Conservation (phyloP, 2,329 filamentous ascomycete species). For the Penicillium thymicola region DNA sequence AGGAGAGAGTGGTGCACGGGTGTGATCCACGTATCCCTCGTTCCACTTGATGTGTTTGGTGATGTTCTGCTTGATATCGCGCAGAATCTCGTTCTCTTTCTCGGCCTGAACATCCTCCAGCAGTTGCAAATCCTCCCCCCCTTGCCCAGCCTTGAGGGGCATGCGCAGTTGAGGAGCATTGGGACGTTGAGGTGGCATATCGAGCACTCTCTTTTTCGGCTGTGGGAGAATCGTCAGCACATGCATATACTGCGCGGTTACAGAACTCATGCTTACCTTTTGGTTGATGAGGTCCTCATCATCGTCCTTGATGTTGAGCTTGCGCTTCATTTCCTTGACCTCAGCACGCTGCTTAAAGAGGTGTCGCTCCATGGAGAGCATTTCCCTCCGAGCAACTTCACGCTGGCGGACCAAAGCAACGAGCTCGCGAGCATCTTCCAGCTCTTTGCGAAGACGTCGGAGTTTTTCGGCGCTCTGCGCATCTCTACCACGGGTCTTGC, state of each 20-base stretch:
- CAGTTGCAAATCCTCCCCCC: conserved; percentile 75
- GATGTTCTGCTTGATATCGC: conserved; percentile 81
- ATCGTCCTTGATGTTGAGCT: conserved; percentile 83
- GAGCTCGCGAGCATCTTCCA: conserved; percentile 82
- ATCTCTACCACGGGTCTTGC: conserved; percentile 91
- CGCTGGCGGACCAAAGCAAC: conserved; percentile 74
- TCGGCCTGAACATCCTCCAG: conserved; percentile 75
- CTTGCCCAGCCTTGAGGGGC: conserved; percentile 66
- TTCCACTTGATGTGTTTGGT: conserved; percentile 91
- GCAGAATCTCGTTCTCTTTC: conserved; percentile 74
- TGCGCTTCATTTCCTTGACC: conserved; percentile 84
- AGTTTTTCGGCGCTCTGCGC: conserved; percentile 92
- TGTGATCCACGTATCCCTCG: conserved; percentile 81
- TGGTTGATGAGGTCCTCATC: conserved; percentile 94
- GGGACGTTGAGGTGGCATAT: conserved; percentile 60
- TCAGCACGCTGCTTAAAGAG: conserved; percentile 79
- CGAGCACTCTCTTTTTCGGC: conserved; percentile 67
- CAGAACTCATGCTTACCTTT: conserved; percentile 60
- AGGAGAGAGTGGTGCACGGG: conserved; percentile 78
- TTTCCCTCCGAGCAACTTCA: conserved; percentile 73
- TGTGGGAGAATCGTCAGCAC: conserved; percentile 48
- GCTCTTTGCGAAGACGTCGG: conserved; percentile 82
- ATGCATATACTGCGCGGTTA: conserved; percentile 33
- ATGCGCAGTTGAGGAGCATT: conserved; percentile 65
- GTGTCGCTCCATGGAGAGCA: conserved; percentile 68